These are phyloP conservation scores for Blastobotrys muscicola DNA, from an alignment of 805 yeast species.

Conservation along the genomic window DNA sequence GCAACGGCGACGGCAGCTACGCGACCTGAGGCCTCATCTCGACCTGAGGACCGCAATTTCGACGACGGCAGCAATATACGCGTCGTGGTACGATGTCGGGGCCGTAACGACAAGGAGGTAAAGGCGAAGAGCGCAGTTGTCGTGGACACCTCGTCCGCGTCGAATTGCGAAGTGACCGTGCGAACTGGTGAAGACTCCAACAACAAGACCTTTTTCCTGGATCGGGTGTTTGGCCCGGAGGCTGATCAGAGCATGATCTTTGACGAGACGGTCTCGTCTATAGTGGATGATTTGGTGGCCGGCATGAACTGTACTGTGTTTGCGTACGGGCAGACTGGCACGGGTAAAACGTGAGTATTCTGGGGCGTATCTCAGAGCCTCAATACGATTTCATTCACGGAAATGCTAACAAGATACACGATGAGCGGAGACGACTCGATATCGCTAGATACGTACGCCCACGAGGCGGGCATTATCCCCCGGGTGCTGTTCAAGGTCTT, in stretches of 20 bases:
- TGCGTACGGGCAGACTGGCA: slow-evolving; percentile 90
- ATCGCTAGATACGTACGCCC: slow-evolving; percentile 32
- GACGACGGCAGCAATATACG: slow-evolving; percentile 38
- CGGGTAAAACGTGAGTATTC: slow-evolving; percentile 55
- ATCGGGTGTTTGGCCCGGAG: slow-evolving; percentile 74
- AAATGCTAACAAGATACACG: slow-evolving; percentile 26
- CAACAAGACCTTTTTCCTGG: slow-evolving; percentile 57
- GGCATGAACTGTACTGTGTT: slow-evolving; percentile 77
- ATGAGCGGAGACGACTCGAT: slow-evolving; percentile 62
- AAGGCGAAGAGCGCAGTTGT: slow-evolving; percentile 50
- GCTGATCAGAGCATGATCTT: slow-evolving; percentile 64
- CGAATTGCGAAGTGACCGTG: slow-evolving; percentile 41
- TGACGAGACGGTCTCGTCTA: slow-evolving; percentile 54
- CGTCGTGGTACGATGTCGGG: slow-evolving; percentile 57
- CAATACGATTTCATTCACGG: neutral
- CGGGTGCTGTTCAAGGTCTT: slow-evolving; percentile 50
- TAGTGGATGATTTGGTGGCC: slow-evolving; percentile 55
- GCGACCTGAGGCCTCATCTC: neutral
- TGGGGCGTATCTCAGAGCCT: slow-evolving; percentile 29
- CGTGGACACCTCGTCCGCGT: slow-evolving; percentile 41
- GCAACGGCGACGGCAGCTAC: neutral
- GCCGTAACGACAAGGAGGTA: slow-evolving; percentile 49
- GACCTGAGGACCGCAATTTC: slow-evolving; percentile 3
- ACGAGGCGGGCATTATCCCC: slow-evolving; percentile 55
- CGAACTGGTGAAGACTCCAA: slow-evolving; percentile 29